Percentiles rank a stretch among this genome's conserved stretches.
Evolutionary conservation across 352 stramenopile genomes (phyloP).

Genomic region (Globisporangium middletonii): DNA sequence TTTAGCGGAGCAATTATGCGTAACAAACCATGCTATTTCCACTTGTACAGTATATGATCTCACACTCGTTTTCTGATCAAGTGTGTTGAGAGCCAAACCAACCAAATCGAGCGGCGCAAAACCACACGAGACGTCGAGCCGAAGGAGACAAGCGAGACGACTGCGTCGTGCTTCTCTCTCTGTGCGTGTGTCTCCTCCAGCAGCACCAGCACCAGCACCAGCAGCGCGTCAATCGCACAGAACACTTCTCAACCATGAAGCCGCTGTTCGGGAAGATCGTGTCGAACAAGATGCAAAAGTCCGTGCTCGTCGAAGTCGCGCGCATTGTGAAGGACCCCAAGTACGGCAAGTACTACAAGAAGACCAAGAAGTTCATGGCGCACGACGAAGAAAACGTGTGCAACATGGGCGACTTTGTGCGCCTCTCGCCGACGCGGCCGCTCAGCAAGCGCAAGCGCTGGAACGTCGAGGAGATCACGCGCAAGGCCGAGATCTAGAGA

Average conservation of each 20-base stretch:
- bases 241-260: conserved; percentile 51
- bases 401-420: conserved; percentile 87
- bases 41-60: background rate
- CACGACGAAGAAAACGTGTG: conserved; percentile 93
- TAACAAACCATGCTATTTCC: background rate
- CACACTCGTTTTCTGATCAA: conserved; percentile 9
- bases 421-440: conserved; percentile 65
- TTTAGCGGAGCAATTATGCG: background rate
- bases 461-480: conserved; percentile 88
- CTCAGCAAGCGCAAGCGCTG: conserved; percentile 86
- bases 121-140: background rate
- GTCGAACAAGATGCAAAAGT: conserved; percentile 96
- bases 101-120: conserved; percentile 15
- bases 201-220: background rate
- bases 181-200: background rate
- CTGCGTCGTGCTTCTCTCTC: background rate
- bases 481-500: conserved; percentile 77
- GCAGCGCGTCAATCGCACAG: background rate
- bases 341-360: conserved; percentile 94
- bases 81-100: conserved; percentile 13
- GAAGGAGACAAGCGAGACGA: conserved; percentile 1
- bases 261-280: conserved; percentile 94
- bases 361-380: conserved; percentile 97
- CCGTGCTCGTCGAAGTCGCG: conserved; percentile 92
- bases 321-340: conserved; percentile 93